Evolutionary conservation across 208 protist species (phyloP).

Genomic region (Trypanosoma scelopori): DNA sequence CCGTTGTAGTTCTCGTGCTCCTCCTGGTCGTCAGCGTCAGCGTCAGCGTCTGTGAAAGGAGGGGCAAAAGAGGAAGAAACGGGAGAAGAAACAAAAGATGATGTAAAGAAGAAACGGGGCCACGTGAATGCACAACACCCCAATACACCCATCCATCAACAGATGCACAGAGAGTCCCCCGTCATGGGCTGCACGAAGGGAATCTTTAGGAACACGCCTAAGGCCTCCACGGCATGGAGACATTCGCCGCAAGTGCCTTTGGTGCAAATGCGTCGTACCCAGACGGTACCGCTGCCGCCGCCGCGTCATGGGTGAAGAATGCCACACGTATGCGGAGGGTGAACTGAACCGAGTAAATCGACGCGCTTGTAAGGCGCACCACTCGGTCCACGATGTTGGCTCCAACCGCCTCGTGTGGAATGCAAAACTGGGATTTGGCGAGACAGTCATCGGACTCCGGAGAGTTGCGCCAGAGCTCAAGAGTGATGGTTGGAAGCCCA

Average conservation of each 20-base stretch:
- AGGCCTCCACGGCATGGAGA: conserved; percentile 7
- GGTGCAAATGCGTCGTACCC: not conserved
- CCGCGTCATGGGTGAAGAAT: not conserved
- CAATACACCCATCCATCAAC: not conserved
- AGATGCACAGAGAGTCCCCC: not conserved
- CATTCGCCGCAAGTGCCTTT: not conserved
- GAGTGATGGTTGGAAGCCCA: conserved; percentile 29
- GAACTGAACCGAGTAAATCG: conserved; percentile 28
- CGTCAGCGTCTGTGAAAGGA: not conserved
- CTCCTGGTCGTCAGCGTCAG: too few relatives aligned
- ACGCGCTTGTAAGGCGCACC: conserved; percentile 24
- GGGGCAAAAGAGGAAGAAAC: not conserved
- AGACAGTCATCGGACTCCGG: conserved; percentile 38
- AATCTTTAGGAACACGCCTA: not conserved
- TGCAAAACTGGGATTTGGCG: conserved; percentile 35
- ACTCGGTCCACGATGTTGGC: conserved; percentile 17
- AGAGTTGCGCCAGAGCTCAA: conserved; percentile 65
- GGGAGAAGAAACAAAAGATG: conserved; percentile 1
- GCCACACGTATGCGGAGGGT: conserved; percentile 17
- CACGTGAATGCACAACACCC: not conserved
- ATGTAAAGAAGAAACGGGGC: too few relatives aligned
- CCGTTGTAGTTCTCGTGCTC: too few relatives aligned
- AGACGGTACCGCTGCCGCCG: not conserved
- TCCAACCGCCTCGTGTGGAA: conserved; percentile 29
- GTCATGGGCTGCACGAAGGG: too few relatives aligned